phyloP scores from a whole-genome alignment of 1,284 basidiomycete genomes.

The Rhodotorula mucilaginosa region DNA sequence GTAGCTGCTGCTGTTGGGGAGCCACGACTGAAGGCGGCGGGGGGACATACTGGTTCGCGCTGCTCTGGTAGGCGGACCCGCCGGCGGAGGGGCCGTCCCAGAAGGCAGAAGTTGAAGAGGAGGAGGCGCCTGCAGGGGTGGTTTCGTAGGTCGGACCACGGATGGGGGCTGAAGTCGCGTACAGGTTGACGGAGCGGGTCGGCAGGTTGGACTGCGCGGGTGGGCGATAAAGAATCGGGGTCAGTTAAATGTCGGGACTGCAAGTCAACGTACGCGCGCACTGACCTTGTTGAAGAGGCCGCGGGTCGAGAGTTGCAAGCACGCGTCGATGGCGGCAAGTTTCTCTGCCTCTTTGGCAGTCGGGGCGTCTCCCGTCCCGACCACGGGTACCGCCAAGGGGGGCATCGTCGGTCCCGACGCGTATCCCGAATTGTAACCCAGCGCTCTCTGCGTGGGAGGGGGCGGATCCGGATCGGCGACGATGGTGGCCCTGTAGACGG shows the following conservation, averaged over 20 bases:
- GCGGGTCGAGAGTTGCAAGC: conserved; percentile 64
- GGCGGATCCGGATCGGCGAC: conserved; percentile 34
- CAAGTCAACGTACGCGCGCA: not conserved
- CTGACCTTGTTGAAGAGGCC: conserved; percentile 51
- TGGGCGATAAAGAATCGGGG: not conserved
- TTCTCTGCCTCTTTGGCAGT: conserved; percentile 69
- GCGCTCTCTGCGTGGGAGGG: conserved; percentile 8
- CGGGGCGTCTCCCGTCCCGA: conserved; percentile 62
- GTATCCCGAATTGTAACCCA: conserved; percentile 9
- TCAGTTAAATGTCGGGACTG: not conserved
- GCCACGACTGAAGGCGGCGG: not conserved
- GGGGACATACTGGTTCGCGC: too few relatives aligned
- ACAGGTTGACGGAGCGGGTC: conserved; percentile 13
- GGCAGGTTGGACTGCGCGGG: conserved; percentile 40
- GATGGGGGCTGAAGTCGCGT: not conserved
- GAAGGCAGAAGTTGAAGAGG: not conserved
- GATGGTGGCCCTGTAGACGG: conserved; percentile 17
- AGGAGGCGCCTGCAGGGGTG: not conserved
- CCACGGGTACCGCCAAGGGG: conserved; percentile 40
- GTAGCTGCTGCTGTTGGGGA: conserved; percentile 3
- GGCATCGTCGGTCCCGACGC: conserved; percentile 24
- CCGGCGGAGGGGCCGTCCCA: conserved; percentile 5
- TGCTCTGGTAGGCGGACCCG: not conserved
- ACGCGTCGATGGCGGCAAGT: conserved; percentile 68
- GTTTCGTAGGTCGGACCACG: not conserved